Conservation (phyloP, 495 filamentous ascomycete species). For the Aspergillus bridgeri region DNA sequence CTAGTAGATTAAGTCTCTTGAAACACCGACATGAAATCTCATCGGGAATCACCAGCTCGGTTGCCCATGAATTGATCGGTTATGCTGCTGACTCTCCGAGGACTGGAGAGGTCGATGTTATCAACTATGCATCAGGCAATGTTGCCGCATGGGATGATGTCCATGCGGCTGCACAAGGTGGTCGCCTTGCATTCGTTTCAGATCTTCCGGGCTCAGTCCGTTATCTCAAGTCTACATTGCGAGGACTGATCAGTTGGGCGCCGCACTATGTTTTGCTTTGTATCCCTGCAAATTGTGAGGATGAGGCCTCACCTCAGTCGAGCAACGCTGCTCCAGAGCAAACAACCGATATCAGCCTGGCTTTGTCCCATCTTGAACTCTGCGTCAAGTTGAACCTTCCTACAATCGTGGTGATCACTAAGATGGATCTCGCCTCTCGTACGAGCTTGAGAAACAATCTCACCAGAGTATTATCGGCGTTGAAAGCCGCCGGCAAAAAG, state of each 20-base stretch:
- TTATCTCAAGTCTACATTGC: conserved; percentile 80
- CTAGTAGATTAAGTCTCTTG: conserved; percentile 78
- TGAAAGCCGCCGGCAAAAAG: conserved; percentile 71
- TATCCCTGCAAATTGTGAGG: conserved; percentile 74
- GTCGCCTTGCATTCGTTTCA: conserved; percentile 78
- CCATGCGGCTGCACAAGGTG: conserved; percentile 66
- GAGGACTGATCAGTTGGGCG: conserved; percentile 90
- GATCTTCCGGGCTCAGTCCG: conserved; percentile 89
- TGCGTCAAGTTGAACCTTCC: conserved; percentile 76
- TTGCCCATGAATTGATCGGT: conserved; percentile 88
- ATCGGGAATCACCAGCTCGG: conserved; percentile 87
- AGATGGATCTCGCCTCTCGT: conserved; percentile 81
- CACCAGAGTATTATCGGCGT: conserved; percentile 64
- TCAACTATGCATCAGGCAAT: conserved; percentile 85
- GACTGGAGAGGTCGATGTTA: conserved; percentile 47
- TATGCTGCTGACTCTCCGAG: conserved; percentile 47
- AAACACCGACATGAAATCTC: conserved; percentile 94
- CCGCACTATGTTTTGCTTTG: conserved; percentile 92
- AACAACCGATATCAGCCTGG: conserved; percentile 60
- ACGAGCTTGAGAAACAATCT: conserved; percentile 63
- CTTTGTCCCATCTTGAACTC: conserved; percentile 77
- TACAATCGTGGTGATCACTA: conserved; percentile 79
- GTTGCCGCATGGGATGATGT: conserved; percentile 94
- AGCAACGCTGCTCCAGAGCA: conserved; percentile 51
- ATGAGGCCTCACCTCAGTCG: conserved; percentile 38